Base-by-base conservation (phyloP, 169 alveolate genomes). In the Plasmodium cynomolgi region DNA sequence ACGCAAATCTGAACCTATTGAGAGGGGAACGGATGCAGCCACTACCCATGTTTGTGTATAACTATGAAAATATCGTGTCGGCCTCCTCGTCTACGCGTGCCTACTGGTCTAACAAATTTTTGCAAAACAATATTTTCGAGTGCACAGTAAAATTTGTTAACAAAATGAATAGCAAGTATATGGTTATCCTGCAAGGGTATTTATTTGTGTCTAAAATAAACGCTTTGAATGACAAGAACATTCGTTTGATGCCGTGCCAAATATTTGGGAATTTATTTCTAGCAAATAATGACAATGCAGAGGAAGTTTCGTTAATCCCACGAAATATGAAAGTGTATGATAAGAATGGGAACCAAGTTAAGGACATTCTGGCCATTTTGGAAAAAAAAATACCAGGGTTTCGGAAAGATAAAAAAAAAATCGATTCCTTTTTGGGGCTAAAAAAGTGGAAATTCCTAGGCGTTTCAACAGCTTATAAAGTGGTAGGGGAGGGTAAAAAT, bases 181-280 rank as follows among this genome's bases (percentile, higher is more conserved):
- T 91, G 95, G 58, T 91, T 56, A 81, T 91, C 37, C 56, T 91
- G 74, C 95, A 91, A 91, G 95, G 95, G 33, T 91, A 91, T 71
- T 82, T 91, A 82, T 91, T 91, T 56, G 41, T 91, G 58, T 91
- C 95, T 11, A 29, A 62, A 9, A 33, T 20, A 20, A 91, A 91
- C 54, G 79, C 84, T 17, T 44, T 91, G 41, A 82, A 81, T 17
- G 92, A 82, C 56, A 72, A 20, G 37, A 91, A 81, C 47, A 91
- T 91, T 71, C 91, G 92, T 11, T 62, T 91, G 62, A 54, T 71
- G 37, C 95, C 95, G 5, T 44, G 92, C 74, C 95, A 91, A 91
- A 72, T 91, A 81, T 91, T 77, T 91, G 92, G 85, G 9, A 91
- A 91, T 47, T 41, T 91, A 81, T 91, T 91, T 91, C 41, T 91